Conservation (phyloP, 2,329 filamentous ascomycete genomes). For the Epichloe aotearoae region DNA sequence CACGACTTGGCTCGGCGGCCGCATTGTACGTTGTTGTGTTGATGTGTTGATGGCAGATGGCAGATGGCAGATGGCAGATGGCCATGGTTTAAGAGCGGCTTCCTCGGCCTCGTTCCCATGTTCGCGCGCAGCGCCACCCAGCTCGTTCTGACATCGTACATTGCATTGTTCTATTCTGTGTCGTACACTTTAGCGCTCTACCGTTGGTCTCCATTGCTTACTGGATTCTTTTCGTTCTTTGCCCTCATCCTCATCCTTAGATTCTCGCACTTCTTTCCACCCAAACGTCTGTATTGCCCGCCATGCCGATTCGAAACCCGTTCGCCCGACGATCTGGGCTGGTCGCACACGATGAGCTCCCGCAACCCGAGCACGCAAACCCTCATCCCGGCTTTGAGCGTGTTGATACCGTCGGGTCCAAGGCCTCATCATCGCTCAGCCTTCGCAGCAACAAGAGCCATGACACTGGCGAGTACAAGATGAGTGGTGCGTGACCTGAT, state of each 20-base stretch:
- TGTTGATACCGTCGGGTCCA: conserved; percentile 49
- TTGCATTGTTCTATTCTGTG: background rate
- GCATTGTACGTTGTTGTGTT: no score
- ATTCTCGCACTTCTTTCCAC: background rate
- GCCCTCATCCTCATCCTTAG: background rate
- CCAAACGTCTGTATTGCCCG: background rate
- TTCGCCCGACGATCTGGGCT: conserved; percentile 47
- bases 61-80: no score
- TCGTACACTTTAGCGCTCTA: background rate
- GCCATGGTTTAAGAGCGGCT: background rate
- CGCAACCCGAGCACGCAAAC: conserved; percentile 25
- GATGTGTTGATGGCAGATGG: no score
- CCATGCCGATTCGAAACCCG: conserved; percentile 62
- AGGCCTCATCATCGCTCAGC: conserved; percentile 47
- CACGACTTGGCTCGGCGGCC: background rate
- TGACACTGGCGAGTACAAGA: conserved; percentile 62
- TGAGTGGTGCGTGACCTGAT: conserved; percentile 50
- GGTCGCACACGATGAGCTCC: conserved; percentile 39
- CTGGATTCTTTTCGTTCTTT: background rate
- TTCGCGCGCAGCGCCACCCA: background rate
- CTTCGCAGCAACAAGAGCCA: conserved; percentile 46
- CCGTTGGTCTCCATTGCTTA: background rate
- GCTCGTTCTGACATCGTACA: background rate
- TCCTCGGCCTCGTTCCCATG: background rate
- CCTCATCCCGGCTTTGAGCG: conserved; percentile 38